Base-by-base conservation (phyloP, 345 rosid genomes). In the Salix purpurea region DNA sequence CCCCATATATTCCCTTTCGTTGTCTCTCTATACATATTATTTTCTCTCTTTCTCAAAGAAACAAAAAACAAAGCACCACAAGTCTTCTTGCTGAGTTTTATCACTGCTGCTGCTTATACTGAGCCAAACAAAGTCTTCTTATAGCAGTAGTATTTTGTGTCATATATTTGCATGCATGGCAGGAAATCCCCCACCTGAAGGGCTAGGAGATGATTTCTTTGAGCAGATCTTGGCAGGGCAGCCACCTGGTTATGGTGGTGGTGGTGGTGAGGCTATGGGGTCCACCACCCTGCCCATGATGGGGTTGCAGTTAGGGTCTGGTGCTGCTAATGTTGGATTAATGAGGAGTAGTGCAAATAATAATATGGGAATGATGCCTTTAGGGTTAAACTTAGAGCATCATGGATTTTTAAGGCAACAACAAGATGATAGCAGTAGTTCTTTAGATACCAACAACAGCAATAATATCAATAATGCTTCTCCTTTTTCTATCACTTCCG, bases 201-300 rank as follows among this genome's bases (percentile, higher is more conserved):
- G 89, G 7, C 62, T 91, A 12, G 91, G 90, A 52, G 92, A 91
- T 76, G 95, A 91, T 69, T 91, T 91, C 82, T 81, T 91, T 70
- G 95, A 91, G 84, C 92, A 91, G 90, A 88, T 91, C 81, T 74
- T 91, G 80, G 82, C 87, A 1, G 90, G 82, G 65, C 81, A 68
- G 65, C 89, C 91, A 11, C 78, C 85, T 6, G 86, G 85, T 6
- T 89, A 87, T 39, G 86, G 87, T 1, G 81, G 85, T 13, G 81
- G 84, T 2, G 74, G 70, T 13, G 79, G 75, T 7, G 84, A 71
- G 50, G 83, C 36, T 4, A 83, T 42, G 12, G 86, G 79, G 21
- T 79, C 85, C 21, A 37, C 82, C 19, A 52, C 79, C 62, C 44
- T 84, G 72, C 85, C 91, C 70, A 87, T 90, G 94, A 85, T 79